Base-by-base conservation (phyloP, 1,284 basidiomycete genomes). In the Heterobasidion irregulare region DNA sequence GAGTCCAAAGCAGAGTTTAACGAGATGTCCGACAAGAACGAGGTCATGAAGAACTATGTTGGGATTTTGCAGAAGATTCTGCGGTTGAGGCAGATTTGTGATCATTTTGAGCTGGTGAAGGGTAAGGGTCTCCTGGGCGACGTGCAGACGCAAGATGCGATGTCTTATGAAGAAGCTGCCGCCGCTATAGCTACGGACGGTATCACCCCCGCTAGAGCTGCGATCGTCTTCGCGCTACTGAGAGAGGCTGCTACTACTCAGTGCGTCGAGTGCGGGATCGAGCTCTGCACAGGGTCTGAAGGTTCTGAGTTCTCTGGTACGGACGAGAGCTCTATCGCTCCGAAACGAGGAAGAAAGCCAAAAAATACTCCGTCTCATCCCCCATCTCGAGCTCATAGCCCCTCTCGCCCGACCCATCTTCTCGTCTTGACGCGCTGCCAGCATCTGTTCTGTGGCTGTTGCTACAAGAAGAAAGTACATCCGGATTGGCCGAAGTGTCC, bases 31-130 rank as follows among this genome's bases (percentile, higher is more conserved):
- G 79, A 86, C 68, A 90, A 89, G 68, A 90, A 91, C 63, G 91
- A 95, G 68, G 86, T 97, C 52, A 92, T 93, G 84, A 95, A 95
- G 80, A 98, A 98, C 68, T 98, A 98, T 64, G 96, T 97, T 57
- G 94, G 94, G 53, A 97, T 99, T 63, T 72, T 99, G 61, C 95
- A 98, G 73, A 95, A 96, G 75, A 89, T 98, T 56, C 75, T 98
- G 53, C 89, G 93, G 8, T 79, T 99, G 43, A 89, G 97, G 44
- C 94, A 99, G 75, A 98, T 98, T 52, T 99, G 97, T 73, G 93
- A 98, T 67, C 95, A 99, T 71, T 91, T 86, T 62, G 93, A 95
- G 63, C 80, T 99, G 38, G 92, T 98, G 1, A 79, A 89, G 66
- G 84, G 85, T 59, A 93, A 92, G 61, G 80, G 79, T 55, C 71